Percentiles rank a stretch among this genome's conserved stretches.
phyloP scores from a whole-genome alignment of 371 early-diverging fungal genomes.

The Edhazardia aedis region DNA sequence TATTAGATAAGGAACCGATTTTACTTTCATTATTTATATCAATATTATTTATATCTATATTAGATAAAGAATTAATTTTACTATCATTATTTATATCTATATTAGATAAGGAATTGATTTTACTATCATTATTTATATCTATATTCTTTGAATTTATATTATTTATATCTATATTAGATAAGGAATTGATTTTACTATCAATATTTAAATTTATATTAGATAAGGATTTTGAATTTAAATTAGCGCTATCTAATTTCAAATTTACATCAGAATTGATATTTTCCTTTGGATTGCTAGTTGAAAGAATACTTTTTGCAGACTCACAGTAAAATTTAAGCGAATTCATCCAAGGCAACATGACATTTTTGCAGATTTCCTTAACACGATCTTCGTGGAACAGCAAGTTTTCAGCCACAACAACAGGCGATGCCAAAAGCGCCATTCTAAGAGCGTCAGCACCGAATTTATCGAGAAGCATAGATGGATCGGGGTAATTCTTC shows the following conservation, averaged over 20 bases:
- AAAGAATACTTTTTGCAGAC: constrained; percentile 52
- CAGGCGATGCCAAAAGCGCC: constrained; percentile 92
- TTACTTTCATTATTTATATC: too few species aligned
- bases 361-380: constrained; percentile 71
- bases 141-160: too few species aligned
- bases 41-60: too few species aligned
- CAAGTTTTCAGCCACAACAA: constrained; percentile 84
- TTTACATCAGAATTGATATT: not conserved
- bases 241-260: constrained; percentile 51
- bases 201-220: constrained; percentile 51
- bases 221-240: constrained; percentile 55
- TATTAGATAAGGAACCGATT: too few species aligned
- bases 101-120: too few species aligned
- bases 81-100: too few species aligned
- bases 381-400: constrained; percentile 92
- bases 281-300: not conserved
- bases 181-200: too few species aligned
- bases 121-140: too few species aligned
- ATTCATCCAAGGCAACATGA: constrained; percentile 96
- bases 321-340: constrained; percentile 79
- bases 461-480: constrained; percentile 59
- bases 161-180: too few species aligned
- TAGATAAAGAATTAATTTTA: too few species aligned
- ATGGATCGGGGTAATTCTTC: constrained; percentile 97
- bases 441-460: constrained; percentile 87